These are phyloP conservation scores for Mesembryanthemum crystallinum DNA, from an alignment of 148 eudicot genomes.

Conservation along the genomic window DNA sequence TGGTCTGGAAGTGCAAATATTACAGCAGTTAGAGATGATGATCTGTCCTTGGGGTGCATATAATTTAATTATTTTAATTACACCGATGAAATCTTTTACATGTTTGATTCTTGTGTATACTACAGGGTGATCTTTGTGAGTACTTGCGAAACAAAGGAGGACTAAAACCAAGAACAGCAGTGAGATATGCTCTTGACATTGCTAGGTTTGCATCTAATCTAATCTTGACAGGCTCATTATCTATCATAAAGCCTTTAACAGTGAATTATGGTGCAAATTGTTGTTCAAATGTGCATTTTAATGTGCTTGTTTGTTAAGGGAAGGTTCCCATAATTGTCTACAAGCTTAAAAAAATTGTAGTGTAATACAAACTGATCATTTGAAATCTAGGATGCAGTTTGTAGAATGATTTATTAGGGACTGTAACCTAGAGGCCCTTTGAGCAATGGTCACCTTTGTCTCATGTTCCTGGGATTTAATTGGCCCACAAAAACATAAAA, in stretches of 20 bases:
- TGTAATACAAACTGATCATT: neutral
- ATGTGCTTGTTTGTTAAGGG: neutral
- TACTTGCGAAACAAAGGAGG: slow-evolving; percentile 61
- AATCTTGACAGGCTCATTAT: neutral
- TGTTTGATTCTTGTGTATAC: slow-evolving; percentile 21
- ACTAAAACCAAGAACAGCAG: slow-evolving; percentile 64
- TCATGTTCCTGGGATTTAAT: neutral
- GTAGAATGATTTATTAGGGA: neutral
- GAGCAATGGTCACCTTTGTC: neutral
- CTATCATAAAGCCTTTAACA: neutral
- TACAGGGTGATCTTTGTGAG: slow-evolving; percentile 79
- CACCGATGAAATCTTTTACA: neutral
- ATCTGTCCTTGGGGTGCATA: neutral
- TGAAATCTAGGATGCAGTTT: neutral
- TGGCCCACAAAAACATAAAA: no score
- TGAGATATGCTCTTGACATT: slow-evolving; percentile 81
- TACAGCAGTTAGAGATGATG: neutral
- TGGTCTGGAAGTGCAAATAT: neutral
- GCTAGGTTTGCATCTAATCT: slow-evolving; percentile 53
- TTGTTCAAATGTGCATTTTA: neutral
- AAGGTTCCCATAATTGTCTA: neutral
- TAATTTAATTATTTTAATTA: neutral
- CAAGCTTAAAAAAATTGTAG: neutral
- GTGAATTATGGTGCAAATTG: neutral
- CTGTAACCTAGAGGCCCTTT: neutral